These are phyloP conservation scores for Tetrastigma voinierianum DNA, from an alignment of 164 flowering plant species.

Conservation along the genomic window DNA sequence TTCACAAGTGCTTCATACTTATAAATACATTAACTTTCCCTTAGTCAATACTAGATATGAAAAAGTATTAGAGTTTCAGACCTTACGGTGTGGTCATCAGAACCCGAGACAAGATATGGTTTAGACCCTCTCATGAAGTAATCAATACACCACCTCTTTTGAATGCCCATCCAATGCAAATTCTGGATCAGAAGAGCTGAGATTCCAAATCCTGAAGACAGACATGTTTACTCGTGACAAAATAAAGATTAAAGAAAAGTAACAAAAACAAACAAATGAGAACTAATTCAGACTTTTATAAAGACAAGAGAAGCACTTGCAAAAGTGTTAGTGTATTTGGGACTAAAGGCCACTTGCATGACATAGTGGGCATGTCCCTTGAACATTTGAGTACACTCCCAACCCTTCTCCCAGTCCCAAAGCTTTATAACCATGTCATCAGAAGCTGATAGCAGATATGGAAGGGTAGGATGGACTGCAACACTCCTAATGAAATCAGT, in stretches of 20 bases:
- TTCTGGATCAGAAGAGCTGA: slow-evolving; percentile 37
- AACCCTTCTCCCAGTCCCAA: slow-evolving; percentile 54
- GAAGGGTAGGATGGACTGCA: slow-evolving; percentile 41
- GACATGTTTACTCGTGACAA: no score
- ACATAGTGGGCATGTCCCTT: slow-evolving; percentile 20
- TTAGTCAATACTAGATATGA: no score
- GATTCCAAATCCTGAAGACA: slow-evolving; percentile 39
- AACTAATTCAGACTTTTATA: slow-evolving; percentile 21
- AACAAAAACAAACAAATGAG: no score
- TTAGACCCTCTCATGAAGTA: slow-evolving; percentile 36
- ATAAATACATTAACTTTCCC: no score
- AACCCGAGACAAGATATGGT: slow-evolving; percentile 39
- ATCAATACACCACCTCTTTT: no score
- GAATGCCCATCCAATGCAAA: slow-evolving; percentile 34
- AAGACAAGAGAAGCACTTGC: slow-evolving; percentile 39
- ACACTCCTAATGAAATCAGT: slow-evolving; percentile 41
- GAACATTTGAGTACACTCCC: slow-evolving; percentile 37
- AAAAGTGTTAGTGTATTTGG: slow-evolving; percentile 20
- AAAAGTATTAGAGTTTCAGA: background rate
- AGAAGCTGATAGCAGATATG: slow-evolving; percentile 41
- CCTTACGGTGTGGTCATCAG: slow-evolving; percentile 51
- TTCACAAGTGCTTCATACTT: no score
- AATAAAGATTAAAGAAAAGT: no score
- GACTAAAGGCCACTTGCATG: no score
- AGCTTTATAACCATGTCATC: slow-evolving; percentile 47